Evolutionary conservation across 2,329 filamentous ascomycete species (phyloP).

Genomic region (Colletotrichum lini): DNA sequence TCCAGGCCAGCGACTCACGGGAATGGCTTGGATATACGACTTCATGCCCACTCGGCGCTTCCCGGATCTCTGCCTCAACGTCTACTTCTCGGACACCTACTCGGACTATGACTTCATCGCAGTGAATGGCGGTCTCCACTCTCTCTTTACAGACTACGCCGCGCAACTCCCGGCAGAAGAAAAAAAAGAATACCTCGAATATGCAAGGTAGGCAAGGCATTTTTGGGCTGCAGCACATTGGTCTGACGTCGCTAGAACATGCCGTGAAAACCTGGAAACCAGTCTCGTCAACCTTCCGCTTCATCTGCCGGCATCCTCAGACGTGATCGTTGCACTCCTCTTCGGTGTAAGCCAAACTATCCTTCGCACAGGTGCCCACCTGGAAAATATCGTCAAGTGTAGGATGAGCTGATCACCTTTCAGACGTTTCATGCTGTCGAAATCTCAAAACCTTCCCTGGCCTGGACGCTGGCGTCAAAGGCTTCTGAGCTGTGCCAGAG

Average conservation of each 20-base stretch:
- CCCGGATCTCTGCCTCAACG: conserved; percentile 51
- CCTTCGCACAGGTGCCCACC: fast-evolving
- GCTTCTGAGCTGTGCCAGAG: conserved; percentile 52
- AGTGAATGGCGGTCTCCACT: conserved; percentile 50
- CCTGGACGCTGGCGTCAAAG: conserved; percentile 50
- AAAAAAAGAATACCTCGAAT: conserved; percentile 45
- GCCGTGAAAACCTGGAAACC: conserved; percentile 51
- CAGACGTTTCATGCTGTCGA: conserved; percentile 52
- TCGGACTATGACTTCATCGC: conserved; percentile 52
- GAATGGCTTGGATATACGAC: conserved; percentile 49
- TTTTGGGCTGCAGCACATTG: too few species aligned
- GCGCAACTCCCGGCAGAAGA: conserved; percentile 39
- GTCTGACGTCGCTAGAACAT: conserved; percentile 31
- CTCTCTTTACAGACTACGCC: conserved; percentile 36
- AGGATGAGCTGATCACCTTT: not conserved
- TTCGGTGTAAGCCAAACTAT: conserved; percentile 42
- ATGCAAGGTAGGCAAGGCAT: conserved; percentile 34
- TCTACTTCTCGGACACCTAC: conserved; percentile 53
- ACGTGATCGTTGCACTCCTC: conserved; percentile 45
- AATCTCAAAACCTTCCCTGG: conserved; percentile 51
- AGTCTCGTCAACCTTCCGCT: conserved; percentile 50
- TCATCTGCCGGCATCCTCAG: conserved; percentile 49
- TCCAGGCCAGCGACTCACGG: conserved; percentile 15
- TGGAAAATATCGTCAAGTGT: not conserved
- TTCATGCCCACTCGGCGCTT: conserved; percentile 50